phyloP scores from a whole-genome alignment of 2,329 filamentous ascomycete species.

The Immersiporthe knoxdaviesiana region DNA sequence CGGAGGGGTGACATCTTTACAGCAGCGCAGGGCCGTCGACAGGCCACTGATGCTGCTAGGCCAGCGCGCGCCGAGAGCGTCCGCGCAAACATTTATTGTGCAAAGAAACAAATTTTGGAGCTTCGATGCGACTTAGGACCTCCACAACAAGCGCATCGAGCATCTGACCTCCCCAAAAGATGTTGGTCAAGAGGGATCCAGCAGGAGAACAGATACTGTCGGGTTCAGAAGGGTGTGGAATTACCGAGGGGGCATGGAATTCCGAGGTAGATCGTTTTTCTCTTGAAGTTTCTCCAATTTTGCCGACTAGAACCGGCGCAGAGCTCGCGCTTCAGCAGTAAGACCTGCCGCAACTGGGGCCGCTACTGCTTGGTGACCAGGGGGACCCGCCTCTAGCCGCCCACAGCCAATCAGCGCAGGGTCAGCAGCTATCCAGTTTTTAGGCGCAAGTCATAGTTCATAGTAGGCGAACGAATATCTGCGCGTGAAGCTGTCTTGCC shows the following conservation, averaged over 20 bases:
- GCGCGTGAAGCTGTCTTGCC: constrained; percentile 16
- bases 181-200: constrained; percentile 12
- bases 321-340: constrained; percentile 14
- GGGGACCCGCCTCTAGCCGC: constrained; percentile 4
- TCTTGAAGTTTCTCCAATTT: constrained; percentile 24
- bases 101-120: neutral
- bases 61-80: constrained; percentile 58
- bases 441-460: constrained; percentile 19
- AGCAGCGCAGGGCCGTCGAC: constrained; percentile 44
- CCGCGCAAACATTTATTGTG: constrained; percentile 61
- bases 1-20: constrained; percentile 73
- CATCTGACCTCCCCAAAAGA: constrained; percentile 14
- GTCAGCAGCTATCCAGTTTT: constrained; percentile 25
- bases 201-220: neutral
- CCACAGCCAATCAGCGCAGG: constrained; percentile 17
- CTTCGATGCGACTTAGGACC: constrained; percentile 8
- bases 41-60: constrained; percentile 50
- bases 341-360: constrained; percentile 12
- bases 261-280: constrained; percentile 15
- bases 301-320: constrained; percentile 19
- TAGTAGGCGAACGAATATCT: constrained; percentile 8
- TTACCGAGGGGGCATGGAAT: constrained; percentile 1
- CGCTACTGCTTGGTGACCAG: constrained; percentile 11
- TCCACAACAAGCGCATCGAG: constrained; percentile 12
- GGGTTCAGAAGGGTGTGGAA: neutral